A percentile compares a stretch with the other conserved stretches of the same genome.
Conservation (phyloP, 106 monocot species). For the Dactylorhiza incarnata region DNA sequence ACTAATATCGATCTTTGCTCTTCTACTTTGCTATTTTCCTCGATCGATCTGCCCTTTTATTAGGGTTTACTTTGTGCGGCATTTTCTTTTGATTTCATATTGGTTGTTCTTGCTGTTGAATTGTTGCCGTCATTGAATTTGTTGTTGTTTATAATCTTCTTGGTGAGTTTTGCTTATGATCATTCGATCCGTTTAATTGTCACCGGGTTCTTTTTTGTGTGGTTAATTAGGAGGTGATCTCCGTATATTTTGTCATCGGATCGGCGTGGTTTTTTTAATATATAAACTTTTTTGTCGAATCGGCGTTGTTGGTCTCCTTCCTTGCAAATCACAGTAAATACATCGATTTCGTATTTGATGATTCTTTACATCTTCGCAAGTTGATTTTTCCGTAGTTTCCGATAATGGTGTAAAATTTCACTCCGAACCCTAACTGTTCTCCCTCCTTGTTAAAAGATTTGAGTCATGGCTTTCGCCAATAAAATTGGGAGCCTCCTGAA, state of each 20-base stretch:
- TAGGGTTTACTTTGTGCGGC: not conserved
- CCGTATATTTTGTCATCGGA: not conserved
- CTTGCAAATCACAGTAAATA: too few species aligned
- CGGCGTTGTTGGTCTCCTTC: too few species aligned
- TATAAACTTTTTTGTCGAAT: too few species aligned
- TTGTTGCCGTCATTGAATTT: too few species aligned
- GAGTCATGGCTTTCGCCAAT: slow-evolving; percentile 56
- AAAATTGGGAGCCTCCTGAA: slow-evolving; percentile 70
- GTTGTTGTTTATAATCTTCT: not conserved
- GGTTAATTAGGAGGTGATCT: not conserved
- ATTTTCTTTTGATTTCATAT: not conserved
- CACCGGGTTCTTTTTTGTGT: not conserved
- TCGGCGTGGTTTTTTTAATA: not conserved
- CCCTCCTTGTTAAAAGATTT: slow-evolving; percentile 1
- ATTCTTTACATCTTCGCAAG: too few species aligned
- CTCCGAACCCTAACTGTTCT: not conserved
- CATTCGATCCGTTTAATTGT: not conserved
- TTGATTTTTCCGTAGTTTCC: too few species aligned
- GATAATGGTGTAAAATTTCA: not conserved
- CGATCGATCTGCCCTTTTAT: not conserved
- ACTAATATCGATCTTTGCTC: not conserved
- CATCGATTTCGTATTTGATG: too few species aligned
- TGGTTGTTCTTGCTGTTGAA: not conserved
- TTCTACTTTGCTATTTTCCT: not conserved
- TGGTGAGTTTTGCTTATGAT: not conserved